Base-by-base conservation (phyloP, 2,329 filamentous ascomycete genomes). In the Ilyonectria sp. region DNA sequence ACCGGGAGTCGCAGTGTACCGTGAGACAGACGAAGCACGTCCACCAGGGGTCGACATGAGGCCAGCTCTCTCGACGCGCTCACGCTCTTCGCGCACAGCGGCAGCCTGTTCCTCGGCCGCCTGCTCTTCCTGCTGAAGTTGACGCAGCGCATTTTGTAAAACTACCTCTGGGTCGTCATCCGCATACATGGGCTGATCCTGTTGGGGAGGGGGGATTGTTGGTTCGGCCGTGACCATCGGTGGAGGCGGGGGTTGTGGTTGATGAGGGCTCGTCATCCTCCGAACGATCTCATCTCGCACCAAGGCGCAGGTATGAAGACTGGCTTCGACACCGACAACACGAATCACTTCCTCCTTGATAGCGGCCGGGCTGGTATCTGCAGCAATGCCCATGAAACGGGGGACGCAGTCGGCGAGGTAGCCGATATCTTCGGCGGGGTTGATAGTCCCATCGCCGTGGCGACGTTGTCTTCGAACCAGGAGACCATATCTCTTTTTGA, bases 401-500 rank as follows among this genome's bases (percentile, higher is more conserved):
- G 88, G 87, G 6, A 91, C 82, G 60, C 86, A 86, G 67, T 91
- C 89, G 74, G 88, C 84, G 3, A 91, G 82, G 76, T 91, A 91
- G 50, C 82, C 82, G 35, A 91, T 84, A 72, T 90, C 87, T 60
- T 88, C 85, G 49, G 86, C 86, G 1, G 83, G 82, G 70, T 87
- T 86, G 43, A 82, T 69, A 19, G 81, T 81, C 1, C 81, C 82
- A 56, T 84, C 84, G 21, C 84, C 84, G 70, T 86, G 85, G 1
- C 87, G 84, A 21, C 87, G 85, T 72, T 89, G 87, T 58, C 88
- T 86, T 40, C 87, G 78, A 53, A 90, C 85, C 19, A 90, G 80
- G 17, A 90, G 81, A 0, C 88, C 87, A 66, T 90, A 90, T 11
- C 88, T 84, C 76, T 90, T 90, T 79, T 90, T 90, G 80, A 90